A percentile compares a stretch with the other conserved stretches of the same genome.
Evolutionary conservation across 2,329 filamentous ascomycete species (phyloP).

Genomic region (Neonectria punicea): DNA sequence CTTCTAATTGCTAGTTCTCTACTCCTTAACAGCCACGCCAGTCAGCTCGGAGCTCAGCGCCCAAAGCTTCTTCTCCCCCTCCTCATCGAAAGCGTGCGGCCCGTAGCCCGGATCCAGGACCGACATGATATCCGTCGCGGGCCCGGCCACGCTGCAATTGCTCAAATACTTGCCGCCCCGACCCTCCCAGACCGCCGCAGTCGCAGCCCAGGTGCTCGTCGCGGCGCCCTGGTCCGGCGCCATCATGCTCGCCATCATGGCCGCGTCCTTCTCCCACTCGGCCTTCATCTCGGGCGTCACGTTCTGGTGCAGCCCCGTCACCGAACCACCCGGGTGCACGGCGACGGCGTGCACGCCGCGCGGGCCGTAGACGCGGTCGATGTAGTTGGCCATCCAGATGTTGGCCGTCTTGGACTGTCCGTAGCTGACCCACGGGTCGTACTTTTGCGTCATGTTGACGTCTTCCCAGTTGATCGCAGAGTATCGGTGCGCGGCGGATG

Average conservation of each 20-base stretch:
- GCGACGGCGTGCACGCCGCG: slow-evolving; percentile 53
- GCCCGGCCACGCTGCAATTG: slow-evolving; percentile 50
- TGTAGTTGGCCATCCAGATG: slow-evolving; percentile 58
- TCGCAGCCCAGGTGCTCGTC: slow-evolving; percentile 57
- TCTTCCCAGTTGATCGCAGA: slow-evolving; percentile 50
- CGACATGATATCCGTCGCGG: slow-evolving; percentile 10
- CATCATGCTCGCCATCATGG: slow-evolving; percentile 11
- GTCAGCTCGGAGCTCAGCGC: slow-evolving; percentile 43
- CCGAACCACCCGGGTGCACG: slow-evolving; percentile 57
- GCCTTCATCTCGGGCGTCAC: slow-evolving; percentile 1
- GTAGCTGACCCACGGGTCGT: slow-evolving; percentile 49
- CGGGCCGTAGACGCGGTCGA: slow-evolving; percentile 56
- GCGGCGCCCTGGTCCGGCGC: slow-evolving; percentile 56
- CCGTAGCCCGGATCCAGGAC: slow-evolving; percentile 28
- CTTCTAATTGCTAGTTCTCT: neutral
- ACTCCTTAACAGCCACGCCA: slow-evolving; percentile 1
- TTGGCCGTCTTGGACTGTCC: slow-evolving; percentile 59
- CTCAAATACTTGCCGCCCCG: slow-evolving; percentile 59
- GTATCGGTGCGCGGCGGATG: slow-evolving; percentile 54
- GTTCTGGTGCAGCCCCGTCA: slow-evolving; percentile 12
- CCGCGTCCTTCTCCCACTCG: slow-evolving; percentile 9
- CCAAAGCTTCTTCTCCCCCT: slow-evolving; percentile 55
- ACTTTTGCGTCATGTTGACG: slow-evolving; percentile 52
- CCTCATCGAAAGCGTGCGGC: slow-evolving; percentile 49
- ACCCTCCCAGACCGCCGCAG: slow-evolving; percentile 54